Percentiles rank a stretch among this genome's conserved stretches.
These are phyloP conservation scores for Mycena albidolilacea DNA, from an alignment of 768 basidiomycete species.

Conservation along the genomic window DNA sequence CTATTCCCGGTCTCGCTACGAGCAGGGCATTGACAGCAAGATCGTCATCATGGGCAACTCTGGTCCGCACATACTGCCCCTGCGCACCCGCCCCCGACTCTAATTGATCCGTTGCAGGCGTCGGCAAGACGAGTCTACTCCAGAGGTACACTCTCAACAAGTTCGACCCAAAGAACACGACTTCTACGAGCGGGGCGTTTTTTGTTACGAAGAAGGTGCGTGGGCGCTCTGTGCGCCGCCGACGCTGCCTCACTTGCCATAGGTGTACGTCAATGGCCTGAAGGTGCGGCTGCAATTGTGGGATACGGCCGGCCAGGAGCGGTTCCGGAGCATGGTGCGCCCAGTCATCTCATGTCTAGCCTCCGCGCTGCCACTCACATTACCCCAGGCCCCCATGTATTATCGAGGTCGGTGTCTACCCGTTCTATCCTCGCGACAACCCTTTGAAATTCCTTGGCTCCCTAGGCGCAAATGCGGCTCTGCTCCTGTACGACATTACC, in stretches of 20 bases:
- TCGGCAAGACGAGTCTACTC: constrained; percentile 93
- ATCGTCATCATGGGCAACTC: constrained; percentile 95
- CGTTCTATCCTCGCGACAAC: constrained; percentile 38
- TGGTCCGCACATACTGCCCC: constrained; percentile 45
- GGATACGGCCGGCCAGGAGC: constrained; percentile 96
- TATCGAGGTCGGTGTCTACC: constrained; percentile 71
- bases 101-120: constrained; percentile 62
- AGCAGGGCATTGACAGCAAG: constrained; percentile 93
- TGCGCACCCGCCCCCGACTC: too few relatives aligned
- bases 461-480: constrained; percentile 90
- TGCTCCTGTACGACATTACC: constrained; percentile 96
- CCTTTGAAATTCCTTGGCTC: constrained; percentile 32
- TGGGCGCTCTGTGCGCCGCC: neutral
- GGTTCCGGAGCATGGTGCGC: constrained; percentile 91
- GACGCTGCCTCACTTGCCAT: neutral
- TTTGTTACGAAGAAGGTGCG: constrained; percentile 93
- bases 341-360: neutral
- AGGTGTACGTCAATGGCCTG: constrained; percentile 77
- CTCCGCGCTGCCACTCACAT: constrained; percentile 30
- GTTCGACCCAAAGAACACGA: constrained; percentile 90
- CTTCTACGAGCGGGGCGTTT: constrained; percentile 93
- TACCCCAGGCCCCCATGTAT: constrained; percentile 90
- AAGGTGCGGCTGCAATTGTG: constrained; percentile 91
- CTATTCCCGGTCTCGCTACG: constrained; percentile 78
- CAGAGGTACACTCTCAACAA: constrained; percentile 92